Evolutionary conservation across 2,329 filamentous ascomycete species (phyloP), one percentile per base, ranked within the genome.

Genomic region (Xylaria digitata): DNA sequence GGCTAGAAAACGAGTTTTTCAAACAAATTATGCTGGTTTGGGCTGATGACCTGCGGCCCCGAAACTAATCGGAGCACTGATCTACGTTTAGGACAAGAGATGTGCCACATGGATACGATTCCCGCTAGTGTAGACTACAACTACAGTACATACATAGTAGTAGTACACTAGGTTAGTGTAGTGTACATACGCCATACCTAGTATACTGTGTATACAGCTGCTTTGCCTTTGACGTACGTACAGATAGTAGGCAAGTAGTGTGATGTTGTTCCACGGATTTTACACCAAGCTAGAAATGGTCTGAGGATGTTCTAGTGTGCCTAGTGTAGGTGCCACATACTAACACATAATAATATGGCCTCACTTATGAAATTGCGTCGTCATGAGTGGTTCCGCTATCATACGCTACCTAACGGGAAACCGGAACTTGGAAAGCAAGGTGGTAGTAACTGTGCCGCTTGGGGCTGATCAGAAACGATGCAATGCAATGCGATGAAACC

Each of bases 21-120:
- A 57, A 67, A 42, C 45, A 62, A 62, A 63, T 66, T 66, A 66
- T 59, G 59, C 54, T 23, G 43, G 23, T 19, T 46, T 58, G 59
- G 45, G 56, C 42, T 54, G 46, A 61, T 48, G 40, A 55, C n/a
- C 56, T 57, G 45, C 48, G 58, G 55, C 54, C 48, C 17, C 52
- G 53, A 61, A 53, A 32, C 50, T 59, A 56, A 49, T 46, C 55
- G 54, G 23, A 67, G 65, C 57, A 67, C 17, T 61, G 67, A 69
- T 67, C 67, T 62, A 62, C 67, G 61, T 59, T 67, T 64, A 61
- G 63, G 53, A 70, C 32, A 52, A 50, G 34, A 56, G 68, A 70
- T 70, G 68, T 66, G 68, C 61, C 46, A 50, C 68, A 70, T 60
- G 68, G 68, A 67, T 70, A 15, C 19, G 37, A 57, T 53, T 64